Evolutionary conservation across 1,284 basidiomycete species (phyloP).

Genomic region (Pholiota adiposa): DNA sequence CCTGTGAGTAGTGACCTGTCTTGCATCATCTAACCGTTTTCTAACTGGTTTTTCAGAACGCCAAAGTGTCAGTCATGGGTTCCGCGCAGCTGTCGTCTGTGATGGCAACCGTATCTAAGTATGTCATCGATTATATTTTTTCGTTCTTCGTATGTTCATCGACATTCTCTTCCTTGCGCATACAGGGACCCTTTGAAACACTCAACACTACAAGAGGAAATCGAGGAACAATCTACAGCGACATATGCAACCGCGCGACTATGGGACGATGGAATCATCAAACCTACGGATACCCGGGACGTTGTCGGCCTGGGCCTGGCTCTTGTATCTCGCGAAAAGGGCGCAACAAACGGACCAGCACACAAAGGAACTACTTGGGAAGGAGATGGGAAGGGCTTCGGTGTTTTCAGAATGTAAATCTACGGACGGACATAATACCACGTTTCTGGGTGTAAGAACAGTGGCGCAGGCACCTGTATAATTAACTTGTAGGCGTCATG

Average conservation of each 20-base stretch:
- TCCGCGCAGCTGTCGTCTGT: conserved; percentile 91
- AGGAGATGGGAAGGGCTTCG: conserved; percentile 77
- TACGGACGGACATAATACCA: neutral
- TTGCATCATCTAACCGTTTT: conserved; percentile 7
- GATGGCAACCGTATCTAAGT: conserved; percentile 90
- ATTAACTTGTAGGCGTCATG: conserved; percentile 4
- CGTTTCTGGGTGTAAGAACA: neutral
- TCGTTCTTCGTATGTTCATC: neutral
- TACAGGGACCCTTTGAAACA: conserved; percentile 78
- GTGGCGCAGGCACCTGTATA: conserved; percentile 5
- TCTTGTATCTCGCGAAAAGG: conserved; percentile 60
- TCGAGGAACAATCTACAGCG: conserved; percentile 87
- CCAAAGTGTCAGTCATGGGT: conserved; percentile 97
- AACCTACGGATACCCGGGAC: conserved; percentile 89
- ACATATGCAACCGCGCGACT: conserved; percentile 88
- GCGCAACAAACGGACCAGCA: conserved; percentile 9
- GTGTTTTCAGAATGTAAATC: conserved; percentile 87
- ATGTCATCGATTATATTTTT: conserved; percentile 23
- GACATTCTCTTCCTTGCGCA: neutral
- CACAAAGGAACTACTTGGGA: conserved; percentile 63
- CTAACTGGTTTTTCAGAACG: conserved; percentile 60
- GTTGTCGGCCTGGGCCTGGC: conserved; percentile 86
- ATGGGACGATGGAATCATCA: conserved; percentile 96
- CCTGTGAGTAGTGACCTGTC: conserved; percentile 61
- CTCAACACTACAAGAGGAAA: conserved; percentile 73